Percentiles rank a stretch among this genome's conserved stretches.
Evolutionary conservation across 2,329 filamentous ascomycete species (phyloP).

Genomic region (Penicillium sclerotigenum): DNA sequence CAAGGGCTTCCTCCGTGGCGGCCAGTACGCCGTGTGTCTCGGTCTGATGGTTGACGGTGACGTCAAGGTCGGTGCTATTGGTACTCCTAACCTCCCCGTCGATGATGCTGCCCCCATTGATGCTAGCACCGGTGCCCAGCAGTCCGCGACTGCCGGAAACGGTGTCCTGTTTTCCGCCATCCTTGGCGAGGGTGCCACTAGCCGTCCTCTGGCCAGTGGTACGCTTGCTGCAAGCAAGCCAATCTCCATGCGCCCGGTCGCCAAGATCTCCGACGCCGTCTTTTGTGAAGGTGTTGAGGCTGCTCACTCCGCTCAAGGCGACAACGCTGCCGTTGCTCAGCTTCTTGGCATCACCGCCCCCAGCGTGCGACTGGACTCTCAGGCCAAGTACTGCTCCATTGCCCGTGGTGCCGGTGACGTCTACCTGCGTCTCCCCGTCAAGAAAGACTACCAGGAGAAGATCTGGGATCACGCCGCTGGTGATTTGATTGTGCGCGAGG

Average conservation of each 20-base stretch:
- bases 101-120: slow-evolving; percentile 72
- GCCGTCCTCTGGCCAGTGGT: slow-evolving; percentile 64
- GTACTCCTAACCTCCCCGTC: slow-evolving; percentile 90
- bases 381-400: slow-evolving; percentile 96
- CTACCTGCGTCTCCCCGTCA: slow-evolving; percentile 84
- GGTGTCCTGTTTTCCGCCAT: slow-evolving; percentile 89
- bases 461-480: slow-evolving; percentile 99
- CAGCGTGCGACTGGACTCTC: slow-evolving; percentile 95
- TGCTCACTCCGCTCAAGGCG: slow-evolving; percentile 82
- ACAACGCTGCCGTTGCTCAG: slow-evolving; percentile 79
- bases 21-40: slow-evolving; percentile 94
- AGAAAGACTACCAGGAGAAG: slow-evolving; percentile 91
- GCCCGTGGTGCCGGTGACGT: slow-evolving; percentile 91
- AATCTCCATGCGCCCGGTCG: slow-evolving; percentile 76
- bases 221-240: slow-evolving; percentile 50
- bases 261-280: slow-evolving; percentile 72
- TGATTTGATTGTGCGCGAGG: slow-evolving; percentile 89
- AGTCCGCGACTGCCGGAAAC: slow-evolving; percentile 68
- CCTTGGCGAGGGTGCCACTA: slow-evolving; percentile 73
- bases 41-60: slow-evolving; percentile 89
- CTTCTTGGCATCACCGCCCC: slow-evolving; percentile 82
- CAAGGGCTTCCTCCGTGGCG: slow-evolving; percentile 92
- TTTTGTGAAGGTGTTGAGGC: slow-evolving; percentile 98
- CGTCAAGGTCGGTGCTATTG: slow-evolving; percentile 90
- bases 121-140: slow-evolving; percentile 69